Conservation (phyloP, 2,329 filamentous ascomycete genomes). For the Cladosporium sp. region DNA sequence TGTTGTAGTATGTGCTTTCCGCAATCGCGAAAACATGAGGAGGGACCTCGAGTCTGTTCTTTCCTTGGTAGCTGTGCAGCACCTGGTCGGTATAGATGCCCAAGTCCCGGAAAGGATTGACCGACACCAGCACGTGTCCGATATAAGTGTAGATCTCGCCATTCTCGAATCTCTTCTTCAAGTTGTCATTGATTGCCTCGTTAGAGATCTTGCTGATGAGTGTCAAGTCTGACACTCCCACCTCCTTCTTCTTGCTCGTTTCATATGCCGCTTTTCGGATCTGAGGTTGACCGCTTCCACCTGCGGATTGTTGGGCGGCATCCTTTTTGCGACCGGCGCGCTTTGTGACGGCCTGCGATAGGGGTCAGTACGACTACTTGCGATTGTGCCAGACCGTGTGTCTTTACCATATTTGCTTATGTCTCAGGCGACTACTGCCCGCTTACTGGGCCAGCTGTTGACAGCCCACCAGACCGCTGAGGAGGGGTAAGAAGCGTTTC, state of each 20-base stretch:
- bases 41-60: conserved; percentile 81
- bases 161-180: conserved; percentile 97
- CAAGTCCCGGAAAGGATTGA: conserved; percentile 92
- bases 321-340: conserved; percentile 57
- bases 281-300: conserved; percentile 55
- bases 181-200: conserved; percentile 97
- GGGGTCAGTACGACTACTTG: background rate
- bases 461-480: conserved; percentile 9
- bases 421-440: conserved; percentile 5
- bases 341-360: conserved; percentile 51
- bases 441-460: conserved; percentile 12
- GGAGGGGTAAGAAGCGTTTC: background rate
- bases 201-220: conserved; percentile 98
- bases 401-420: conserved; percentile 2
- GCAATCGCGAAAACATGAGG: conserved; percentile 98
- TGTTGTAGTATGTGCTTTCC: conserved; percentile 96
- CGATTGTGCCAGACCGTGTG: background rate
- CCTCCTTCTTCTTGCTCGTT: conserved; percentile 97
- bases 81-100: conserved; percentile 97
- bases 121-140: conserved; percentile 96
- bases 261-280: conserved; percentile 97
- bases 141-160: conserved; percentile 99
- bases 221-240: conserved; percentile 95
- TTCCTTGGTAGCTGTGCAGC: conserved; percentile 88
- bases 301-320: conserved; percentile 39